A percentile compares a stretch with the other conserved stretches of the same genome.
phyloP scores from a whole-genome alignment of 257 asterid genomes.

The Plantago elongata region DNA sequence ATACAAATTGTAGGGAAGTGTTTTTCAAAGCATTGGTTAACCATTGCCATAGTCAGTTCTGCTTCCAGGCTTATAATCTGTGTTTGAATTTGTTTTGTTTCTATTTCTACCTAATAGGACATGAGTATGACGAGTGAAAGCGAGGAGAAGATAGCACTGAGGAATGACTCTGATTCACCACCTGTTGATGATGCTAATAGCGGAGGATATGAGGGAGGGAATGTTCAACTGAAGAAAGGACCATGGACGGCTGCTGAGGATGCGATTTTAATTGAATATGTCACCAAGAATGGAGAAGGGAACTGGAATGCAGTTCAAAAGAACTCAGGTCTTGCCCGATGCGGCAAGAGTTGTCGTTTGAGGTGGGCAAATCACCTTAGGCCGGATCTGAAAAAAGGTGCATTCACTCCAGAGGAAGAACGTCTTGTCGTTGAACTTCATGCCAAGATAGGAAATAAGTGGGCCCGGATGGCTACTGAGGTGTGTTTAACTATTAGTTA shows the following conservation, averaged over 20 bases:
- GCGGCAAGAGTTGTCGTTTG: conserved; percentile 70
- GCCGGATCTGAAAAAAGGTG: conserved; percentile 59
- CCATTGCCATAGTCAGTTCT: neutral
- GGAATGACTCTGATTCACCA: conserved; percentile 29
- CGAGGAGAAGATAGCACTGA: conserved; percentile 32
- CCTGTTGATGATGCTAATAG: conserved; percentile 38
- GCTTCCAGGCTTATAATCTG: too few species aligned
- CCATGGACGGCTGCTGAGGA: conserved; percentile 64
- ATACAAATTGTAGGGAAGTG: neutral
- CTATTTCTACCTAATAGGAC: conserved; percentile 27
- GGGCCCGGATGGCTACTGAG: conserved; percentile 68
- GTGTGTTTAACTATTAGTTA: conserved; percentile 26
- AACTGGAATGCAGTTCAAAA: conserved; percentile 63
- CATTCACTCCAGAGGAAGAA: conserved; percentile 53
- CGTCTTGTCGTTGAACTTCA: conserved; percentile 47
- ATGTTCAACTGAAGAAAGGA: conserved; percentile 48
- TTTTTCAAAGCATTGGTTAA: neutral
- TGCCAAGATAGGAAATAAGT: conserved; percentile 58
- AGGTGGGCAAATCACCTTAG: conserved; percentile 73
- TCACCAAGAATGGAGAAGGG: conserved; percentile 52
- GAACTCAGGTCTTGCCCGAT: conserved; percentile 54
- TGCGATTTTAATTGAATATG: conserved; percentile 48
- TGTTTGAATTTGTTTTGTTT: neutral
- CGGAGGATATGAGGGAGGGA: conserved; percentile 35
- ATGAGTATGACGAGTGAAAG: conserved; percentile 40